Conservation (phyloP, 805 yeast genomes). For the Cyberlindnera petersonii region DNA sequence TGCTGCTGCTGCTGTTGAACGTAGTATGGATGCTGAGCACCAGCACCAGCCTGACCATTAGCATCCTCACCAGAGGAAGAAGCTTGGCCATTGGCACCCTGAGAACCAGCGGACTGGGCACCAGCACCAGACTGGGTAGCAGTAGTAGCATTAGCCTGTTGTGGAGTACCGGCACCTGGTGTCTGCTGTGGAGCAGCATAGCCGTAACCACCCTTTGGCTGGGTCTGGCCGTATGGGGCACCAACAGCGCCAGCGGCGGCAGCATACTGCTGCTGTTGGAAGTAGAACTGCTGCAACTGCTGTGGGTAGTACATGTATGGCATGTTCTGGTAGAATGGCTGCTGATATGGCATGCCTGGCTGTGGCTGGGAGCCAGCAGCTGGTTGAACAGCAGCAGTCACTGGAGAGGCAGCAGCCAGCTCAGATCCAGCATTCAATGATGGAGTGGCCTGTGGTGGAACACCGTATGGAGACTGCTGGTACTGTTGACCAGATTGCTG, state of each 20-base stretch:
- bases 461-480: conserved; percentile 27
- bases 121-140: no score
- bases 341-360: conserved; percentile 25
- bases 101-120: conserved; percentile 14
- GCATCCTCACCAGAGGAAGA: conserved; percentile 17
- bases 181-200: conserved; percentile 16
- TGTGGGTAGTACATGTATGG: conserved; percentile 28
- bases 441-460: conserved; percentile 25
- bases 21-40: conserved; percentile 25
- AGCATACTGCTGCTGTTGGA: conserved; percentile 18
- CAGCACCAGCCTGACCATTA: conserved; percentile 16
- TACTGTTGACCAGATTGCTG: conserved; percentile 21
- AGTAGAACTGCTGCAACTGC: conserved; percentile 15
- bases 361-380: conserved; percentile 22
- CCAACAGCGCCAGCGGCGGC: conserved; percentile 8
- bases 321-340: conserved; percentile 19
- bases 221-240: conserved; percentile 18
- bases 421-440: conserved; percentile 19
- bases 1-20: conserved; percentile 24
- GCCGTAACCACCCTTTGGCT: conserved; percentile 24
- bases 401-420: conserved; percentile 27
- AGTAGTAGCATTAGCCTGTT: conserved; percentile 9
- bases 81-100: conserved; percentile 10
- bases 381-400: conserved; percentile 28
- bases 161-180: conserved; percentile 12